A percentile compares a stretch with the other conserved stretches of the same genome.
Evolutionary conservation across 192 early-diverging fungal species (phyloP).

Genomic region (Anaeromyces robustus): DNA sequence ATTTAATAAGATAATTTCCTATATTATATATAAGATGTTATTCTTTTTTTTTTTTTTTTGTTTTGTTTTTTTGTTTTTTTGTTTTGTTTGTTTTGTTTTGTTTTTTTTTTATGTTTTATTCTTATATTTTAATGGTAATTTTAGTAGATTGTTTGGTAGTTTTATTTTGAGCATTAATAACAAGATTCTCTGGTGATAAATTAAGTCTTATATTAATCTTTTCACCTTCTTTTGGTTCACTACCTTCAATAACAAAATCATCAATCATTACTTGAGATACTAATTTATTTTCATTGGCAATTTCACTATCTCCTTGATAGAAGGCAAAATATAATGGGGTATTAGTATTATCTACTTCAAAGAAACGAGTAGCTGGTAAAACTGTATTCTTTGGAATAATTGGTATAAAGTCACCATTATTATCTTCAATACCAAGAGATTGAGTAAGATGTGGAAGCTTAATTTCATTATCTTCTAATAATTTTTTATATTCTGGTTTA

Average conservation of each 20-base stretch:
- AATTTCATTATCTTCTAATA: conserved; percentile 36
- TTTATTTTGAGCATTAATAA: not conserved
- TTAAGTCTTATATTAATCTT: not conserved
- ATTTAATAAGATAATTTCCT: too few relatives aligned
- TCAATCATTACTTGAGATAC: not conserved
- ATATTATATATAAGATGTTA: too few relatives aligned
- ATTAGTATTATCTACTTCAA: conserved; percentile 50
- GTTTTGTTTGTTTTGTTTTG: too few relatives aligned
- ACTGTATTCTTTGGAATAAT: conserved; percentile 72
- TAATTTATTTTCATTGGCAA: not conserved
- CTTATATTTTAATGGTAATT: not conserved
- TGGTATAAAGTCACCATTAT: conserved; percentile 55
- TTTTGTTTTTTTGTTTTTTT: too few relatives aligned
- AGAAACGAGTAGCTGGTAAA: conserved; percentile 61
- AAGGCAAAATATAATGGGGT: conserved; percentile 63
- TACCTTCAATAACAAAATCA: not conserved
- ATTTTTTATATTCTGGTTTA: conserved; percentile 19
- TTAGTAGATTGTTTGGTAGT: not conserved
- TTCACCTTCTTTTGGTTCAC: not conserved
- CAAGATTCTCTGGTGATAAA: not conserved
- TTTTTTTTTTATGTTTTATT: too few relatives aligned
- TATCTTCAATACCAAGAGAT: conserved; percentile 58
- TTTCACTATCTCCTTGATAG: conserved; percentile 57
- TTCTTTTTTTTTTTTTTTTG: too few relatives aligned
- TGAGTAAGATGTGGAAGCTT: conserved; percentile 50